These are phyloP conservation scores for Metarhizium sp. DNA, from an alignment of 2,329 filamentous ascomycete genomes.

Conservation along the genomic window DNA sequence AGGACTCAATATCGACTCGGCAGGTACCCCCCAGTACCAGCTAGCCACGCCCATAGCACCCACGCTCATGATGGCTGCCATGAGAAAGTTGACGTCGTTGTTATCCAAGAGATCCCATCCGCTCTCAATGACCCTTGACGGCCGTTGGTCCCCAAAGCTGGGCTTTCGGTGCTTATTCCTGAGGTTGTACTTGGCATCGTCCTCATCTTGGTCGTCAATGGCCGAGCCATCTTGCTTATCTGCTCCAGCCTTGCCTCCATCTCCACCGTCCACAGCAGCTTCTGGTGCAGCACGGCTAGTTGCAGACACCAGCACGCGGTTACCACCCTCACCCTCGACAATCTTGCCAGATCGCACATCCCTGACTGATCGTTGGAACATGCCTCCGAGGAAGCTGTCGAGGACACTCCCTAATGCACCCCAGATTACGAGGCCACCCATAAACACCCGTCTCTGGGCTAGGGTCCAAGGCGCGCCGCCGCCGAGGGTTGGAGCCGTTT, in stretches of 20 bases:
- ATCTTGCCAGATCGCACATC: constrained; percentile 80
- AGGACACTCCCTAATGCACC: constrained; percentile 73
- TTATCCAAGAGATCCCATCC: constrained; percentile 76
- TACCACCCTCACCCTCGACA: constrained; percentile 75
- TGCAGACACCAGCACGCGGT: constrained; percentile 40
- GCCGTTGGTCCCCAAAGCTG: constrained; percentile 45
- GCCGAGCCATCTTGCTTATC: constrained; percentile 24
- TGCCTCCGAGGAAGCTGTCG: constrained; percentile 78
- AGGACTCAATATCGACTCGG: constrained; percentile 22
- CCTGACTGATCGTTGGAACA: constrained; percentile 77
- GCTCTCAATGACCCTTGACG: constrained; percentile 56
- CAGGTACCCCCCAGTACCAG: constrained; percentile 50
- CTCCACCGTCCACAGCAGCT: background rate
- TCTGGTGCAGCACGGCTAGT: background rate
- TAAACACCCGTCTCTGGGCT: constrained; percentile 34
- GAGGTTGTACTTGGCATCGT: constrained; percentile 36
- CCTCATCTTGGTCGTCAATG: constrained; percentile 25
- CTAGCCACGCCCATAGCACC: constrained; percentile 60
- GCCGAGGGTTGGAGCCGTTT: constrained; percentile 26
- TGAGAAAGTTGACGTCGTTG: constrained; percentile 89
- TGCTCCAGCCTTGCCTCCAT: constrained; percentile 28
- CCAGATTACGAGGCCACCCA: constrained; percentile 56
- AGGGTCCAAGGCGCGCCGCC: constrained; percentile 41
- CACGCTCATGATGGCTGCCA: constrained; percentile 75
- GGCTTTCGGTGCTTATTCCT: constrained; percentile 39